These are phyloP conservation scores for Hansenula sp. DNA, from an alignment of 1,139 yeast species.

Conservation along the genomic window DNA sequence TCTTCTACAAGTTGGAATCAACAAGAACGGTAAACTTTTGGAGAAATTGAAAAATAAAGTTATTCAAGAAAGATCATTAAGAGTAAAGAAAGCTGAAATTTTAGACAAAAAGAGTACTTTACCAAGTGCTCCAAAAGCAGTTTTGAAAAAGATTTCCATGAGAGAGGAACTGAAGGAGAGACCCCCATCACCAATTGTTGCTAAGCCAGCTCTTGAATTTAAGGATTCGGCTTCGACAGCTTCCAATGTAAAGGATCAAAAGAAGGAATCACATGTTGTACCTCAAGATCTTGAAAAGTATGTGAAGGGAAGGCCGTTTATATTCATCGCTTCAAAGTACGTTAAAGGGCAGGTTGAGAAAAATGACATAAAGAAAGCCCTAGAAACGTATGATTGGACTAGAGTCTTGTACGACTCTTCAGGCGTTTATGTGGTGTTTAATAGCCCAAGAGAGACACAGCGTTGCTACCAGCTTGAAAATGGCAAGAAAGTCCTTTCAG, in stretches of 20 bases:
- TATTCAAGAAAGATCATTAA: conserved; percentile 16
- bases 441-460: conserved; percentile 58
- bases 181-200: neutral
- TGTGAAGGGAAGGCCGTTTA: conserved; percentile 52
- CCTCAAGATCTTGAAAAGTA: conserved; percentile 42
- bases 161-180: conserved; percentile 1
- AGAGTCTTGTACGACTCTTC: conserved; percentile 56
- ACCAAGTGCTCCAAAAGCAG: conserved; percentile 19
- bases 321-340: conserved; percentile 50
- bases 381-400: conserved; percentile 58
- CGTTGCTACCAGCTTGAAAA: conserved; percentile 66
- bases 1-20: conserved; percentile 27
- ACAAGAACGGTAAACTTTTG: conserved; percentile 24
- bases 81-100: conserved; percentile 12
- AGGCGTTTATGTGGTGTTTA: conserved; percentile 74
- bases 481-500: conserved; percentile 49
- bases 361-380: conserved; percentile 48
- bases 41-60: conserved; percentile 21
- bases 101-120: conserved; percentile 10
- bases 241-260: neutral
- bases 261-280: conserved; percentile 16
- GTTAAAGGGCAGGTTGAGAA: conserved; percentile 50
- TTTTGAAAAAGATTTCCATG: conserved; percentile 12
- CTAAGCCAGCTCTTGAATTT: neutral
- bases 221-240: neutral